Evolutionary conservation across 805 yeast genomes (phyloP).

Genomic region (Phaffomyces opuntiae): DNA sequence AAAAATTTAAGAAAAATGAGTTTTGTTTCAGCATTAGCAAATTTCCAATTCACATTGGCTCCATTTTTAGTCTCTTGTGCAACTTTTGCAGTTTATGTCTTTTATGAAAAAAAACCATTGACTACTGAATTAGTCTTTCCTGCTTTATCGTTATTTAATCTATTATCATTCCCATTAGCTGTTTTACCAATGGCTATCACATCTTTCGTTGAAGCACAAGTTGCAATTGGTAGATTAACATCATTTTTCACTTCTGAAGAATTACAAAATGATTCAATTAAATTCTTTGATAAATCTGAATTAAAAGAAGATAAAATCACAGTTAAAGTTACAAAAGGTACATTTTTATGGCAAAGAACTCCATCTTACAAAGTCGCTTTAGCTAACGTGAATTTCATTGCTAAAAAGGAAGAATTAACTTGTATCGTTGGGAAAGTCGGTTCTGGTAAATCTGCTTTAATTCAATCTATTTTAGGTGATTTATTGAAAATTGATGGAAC

Average conservation of each 20-base stretch:
- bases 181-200: constrained; percentile 89
- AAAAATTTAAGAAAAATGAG: constrained; percentile 71
- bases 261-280: constrained; percentile 73
- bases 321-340: constrained; percentile 54
- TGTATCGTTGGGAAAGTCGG: constrained; percentile 92
- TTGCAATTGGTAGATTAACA: constrained; percentile 68
- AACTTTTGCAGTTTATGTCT: constrained; percentile 78
- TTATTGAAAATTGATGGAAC: constrained; percentile 65
- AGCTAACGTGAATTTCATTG: constrained; percentile 51
- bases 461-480: constrained; percentile 79
- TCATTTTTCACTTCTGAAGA: constrained; percentile 71
- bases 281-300: constrained; percentile 35
- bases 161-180: constrained; percentile 86
- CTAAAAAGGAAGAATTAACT: constrained; percentile 68
- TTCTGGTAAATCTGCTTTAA: constrained; percentile 80
- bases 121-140: constrained; percentile 90
- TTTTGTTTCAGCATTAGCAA: constrained; percentile 58
- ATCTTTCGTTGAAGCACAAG: constrained; percentile 81
- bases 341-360: constrained; percentile 72
- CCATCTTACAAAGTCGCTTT: constrained; percentile 66
- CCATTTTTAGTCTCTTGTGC: constrained; percentile 87
- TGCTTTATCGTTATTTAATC: constrained; percentile 80
- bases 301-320: constrained; percentile 57
- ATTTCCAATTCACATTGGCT: constrained; percentile 75
- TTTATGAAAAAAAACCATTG: constrained; percentile 53